Base-by-base conservation (phyloP, 1,139 yeast species). In the Candida buenavistaensis region DNA sequence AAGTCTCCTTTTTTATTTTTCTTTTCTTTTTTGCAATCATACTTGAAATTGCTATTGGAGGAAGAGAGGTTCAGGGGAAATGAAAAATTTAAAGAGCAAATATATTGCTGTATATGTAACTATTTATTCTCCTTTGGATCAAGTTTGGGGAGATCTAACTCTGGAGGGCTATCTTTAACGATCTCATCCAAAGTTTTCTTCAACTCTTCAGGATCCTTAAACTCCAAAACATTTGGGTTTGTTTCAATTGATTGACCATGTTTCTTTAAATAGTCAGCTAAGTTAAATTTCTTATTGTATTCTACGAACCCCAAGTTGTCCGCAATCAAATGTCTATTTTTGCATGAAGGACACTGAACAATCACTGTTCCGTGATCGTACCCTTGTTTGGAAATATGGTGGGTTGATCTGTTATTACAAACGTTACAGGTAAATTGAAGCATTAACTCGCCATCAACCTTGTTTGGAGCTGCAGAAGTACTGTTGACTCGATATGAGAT, bases 371-470 rank as follows among this genome's bases (percentile, higher is more conserved):
- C 98, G 17, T 72, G 69, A 15, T 82, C 77, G 55, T 92, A 92
- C 0, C 97, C 90, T 57, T 92, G 97, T 48, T 89, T 90, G 12
- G 96, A 85, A 51, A 92, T 82, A 3, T 82, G 74, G 54, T 92
- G 97, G 3, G 90, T 79, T 0, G 96, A 87, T 38, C 97, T 67
- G 6, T 86, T 78, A 35, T 78, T 74, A 61, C 98, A 92, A 47
- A 80, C 79, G 57, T 89, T 92, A 60, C 98, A 92, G 0, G 97
- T 92, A 61, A 92, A 90, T 0, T 96, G 92, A 20, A 92, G 74
- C 82, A 89, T 83, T 47, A 87, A 33, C 68, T 44, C 45, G 5
- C 38, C 38, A 14, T 38, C 20, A 14, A 22, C 25, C 10, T 21
- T 21, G n/a, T 25, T 26, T 19, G 28, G 25, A n/a, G n/a, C n/a